Evolutionary conservation across 2,329 filamentous ascomycete genomes (phyloP).

Genomic region (Pseudogymnoascus verrucosus): DNA sequence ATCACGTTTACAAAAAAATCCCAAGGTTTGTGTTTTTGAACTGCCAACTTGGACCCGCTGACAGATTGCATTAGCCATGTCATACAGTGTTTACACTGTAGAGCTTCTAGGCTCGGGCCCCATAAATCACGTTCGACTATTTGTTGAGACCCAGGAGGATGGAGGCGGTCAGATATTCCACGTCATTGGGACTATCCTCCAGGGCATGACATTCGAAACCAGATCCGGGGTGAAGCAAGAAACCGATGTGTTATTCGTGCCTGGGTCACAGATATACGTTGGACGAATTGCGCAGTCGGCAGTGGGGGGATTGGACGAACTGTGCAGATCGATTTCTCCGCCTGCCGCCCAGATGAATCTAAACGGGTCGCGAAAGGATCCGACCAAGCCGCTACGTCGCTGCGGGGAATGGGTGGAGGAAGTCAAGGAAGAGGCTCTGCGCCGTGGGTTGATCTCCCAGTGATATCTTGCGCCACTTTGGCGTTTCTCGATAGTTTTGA

Average conservation of each 20-base stretch:
- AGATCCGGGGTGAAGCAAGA: neutral
- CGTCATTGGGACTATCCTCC: neutral
- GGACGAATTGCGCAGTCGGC: conserved; percentile 1
- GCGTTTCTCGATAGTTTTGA: neutral
- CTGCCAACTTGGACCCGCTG: neutral
- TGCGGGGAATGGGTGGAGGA: neutral
- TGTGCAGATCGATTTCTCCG: neutral
- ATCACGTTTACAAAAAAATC: neutral
- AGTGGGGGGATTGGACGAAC: neutral
- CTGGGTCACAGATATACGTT: neutral
- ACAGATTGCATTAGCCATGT: neutral
- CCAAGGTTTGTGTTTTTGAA: neutral
- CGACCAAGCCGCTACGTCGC: neutral
- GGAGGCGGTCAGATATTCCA: neutral
- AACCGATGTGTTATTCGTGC: neutral
- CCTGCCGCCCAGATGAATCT: conserved; percentile 2
- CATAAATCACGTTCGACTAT: neutral
- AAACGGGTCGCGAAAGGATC: neutral
- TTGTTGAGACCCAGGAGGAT: neutral
- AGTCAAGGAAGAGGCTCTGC: neutral
- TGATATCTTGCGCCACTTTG: neutral
- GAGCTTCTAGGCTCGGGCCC: neutral
- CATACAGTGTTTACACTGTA: neutral
- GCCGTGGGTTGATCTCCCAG: neutral
- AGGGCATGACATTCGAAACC: neutral